A percentile compares a stretch with the other conserved stretches of the same genome.
These are phyloP conservation scores for Podospora tetraspora DNA, from an alignment of 495 filamentous ascomycete genomes.

Conservation along the genomic window DNA sequence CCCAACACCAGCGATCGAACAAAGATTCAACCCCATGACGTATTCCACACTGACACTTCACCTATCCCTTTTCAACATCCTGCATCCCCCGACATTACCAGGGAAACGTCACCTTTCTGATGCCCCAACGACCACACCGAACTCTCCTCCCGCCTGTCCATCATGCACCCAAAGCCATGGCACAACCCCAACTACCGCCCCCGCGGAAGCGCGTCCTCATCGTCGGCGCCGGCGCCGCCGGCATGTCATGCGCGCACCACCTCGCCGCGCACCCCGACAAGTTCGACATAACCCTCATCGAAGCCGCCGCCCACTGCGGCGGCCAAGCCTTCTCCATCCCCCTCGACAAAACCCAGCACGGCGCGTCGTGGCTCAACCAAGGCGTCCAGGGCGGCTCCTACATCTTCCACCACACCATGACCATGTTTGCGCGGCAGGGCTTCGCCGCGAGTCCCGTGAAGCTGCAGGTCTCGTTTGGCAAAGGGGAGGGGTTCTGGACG, in stretches of 20 bases:
- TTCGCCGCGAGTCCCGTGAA: constrained; percentile 64
- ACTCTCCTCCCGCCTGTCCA: neutral
- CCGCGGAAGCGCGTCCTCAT: constrained; percentile 49
- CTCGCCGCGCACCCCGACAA: constrained; percentile 67
- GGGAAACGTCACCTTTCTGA: neutral
- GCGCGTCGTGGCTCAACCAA: constrained; percentile 75
- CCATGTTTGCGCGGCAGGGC: constrained; percentile 66
- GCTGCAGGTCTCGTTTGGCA: constrained; percentile 77
- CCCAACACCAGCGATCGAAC: neutral
- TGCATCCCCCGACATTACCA: too few species aligned
- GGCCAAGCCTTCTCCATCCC: constrained; percentile 77
- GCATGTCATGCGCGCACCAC: constrained; percentile 68
- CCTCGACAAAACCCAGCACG: constrained; percentile 60
- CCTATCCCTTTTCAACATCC: neutral
- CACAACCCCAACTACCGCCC: neutral
- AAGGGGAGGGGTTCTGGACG: constrained; percentile 72
- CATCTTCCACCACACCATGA: constrained; percentile 78
- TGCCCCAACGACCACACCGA: neutral
- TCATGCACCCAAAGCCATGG: constrained; percentile 1
- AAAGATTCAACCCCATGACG: neutral
- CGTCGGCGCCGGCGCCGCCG: constrained; percentile 61
- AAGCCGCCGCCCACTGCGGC: constrained; percentile 61
- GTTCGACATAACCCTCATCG: constrained; percentile 71
- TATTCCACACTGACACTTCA: neutral
- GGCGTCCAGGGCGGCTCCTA: constrained; percentile 77